phyloP scores from a whole-genome alignment of 139 green algal genomes.

The Picochlorum sp. region DNA sequence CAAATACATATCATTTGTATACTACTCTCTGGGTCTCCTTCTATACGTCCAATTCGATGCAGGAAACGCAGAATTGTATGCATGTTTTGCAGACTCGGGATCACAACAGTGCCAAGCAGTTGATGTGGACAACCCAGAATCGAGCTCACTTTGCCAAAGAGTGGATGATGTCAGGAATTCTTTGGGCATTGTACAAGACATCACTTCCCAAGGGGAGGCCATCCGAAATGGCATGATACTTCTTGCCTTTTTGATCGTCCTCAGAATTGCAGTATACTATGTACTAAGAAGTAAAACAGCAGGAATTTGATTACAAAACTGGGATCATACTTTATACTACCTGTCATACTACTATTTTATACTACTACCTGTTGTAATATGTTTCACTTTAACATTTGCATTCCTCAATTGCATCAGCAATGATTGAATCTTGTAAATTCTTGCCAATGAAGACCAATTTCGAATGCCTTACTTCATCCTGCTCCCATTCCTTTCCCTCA shows the following conservation, averaged over 20 bases:
- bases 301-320: not conserved
- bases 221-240: conserved; percentile 24
- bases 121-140: not conserved
- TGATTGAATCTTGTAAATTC: conserved; percentile 21
- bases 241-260: conserved; percentile 16
- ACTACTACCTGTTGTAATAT: not conserved
- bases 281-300: conserved; percentile 24
- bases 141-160: conserved; percentile 9
- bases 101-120: conserved; percentile 9
- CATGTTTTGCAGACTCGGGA: conserved; percentile 7
- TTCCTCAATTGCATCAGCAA: conserved; percentile 10
- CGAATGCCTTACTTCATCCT: conserved; percentile 11
- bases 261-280: conserved; percentile 23
- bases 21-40: conserved; percentile 32
- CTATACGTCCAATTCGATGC: conserved; percentile 25
- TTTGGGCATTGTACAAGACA: conserved; percentile 20
- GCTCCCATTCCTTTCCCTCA: conserved; percentile 36
- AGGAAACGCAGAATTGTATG: conserved; percentile 12
- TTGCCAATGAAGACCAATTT: conserved; percentile 60
- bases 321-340: conserved; percentile 2
- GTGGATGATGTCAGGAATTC: conserved; percentile 13
- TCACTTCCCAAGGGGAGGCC: conserved; percentile 12
- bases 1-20: conserved; percentile 49
- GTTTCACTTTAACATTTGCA: no score
- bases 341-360: conserved; percentile 1